Evolutionary conservation across 192 early-diverging fungal species (phyloP), one percentile per base, ranked within the genome.

Genomic region (Coemansia sp.): DNA sequence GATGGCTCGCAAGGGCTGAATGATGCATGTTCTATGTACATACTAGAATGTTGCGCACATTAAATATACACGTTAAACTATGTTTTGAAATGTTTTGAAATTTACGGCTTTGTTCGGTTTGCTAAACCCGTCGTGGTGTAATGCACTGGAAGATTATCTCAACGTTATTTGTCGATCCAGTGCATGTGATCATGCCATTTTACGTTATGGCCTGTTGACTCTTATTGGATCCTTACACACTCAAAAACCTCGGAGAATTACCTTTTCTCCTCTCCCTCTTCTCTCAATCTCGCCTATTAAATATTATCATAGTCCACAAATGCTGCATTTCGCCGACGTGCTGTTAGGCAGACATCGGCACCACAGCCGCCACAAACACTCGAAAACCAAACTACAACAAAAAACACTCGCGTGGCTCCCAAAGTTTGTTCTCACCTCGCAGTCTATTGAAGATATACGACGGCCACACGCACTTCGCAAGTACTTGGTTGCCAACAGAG

Each of bases 361-460:
- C 59, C n/a, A 4, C 26, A 61, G 5, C 0, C 59, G 48, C 44
- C 28, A 36, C 46, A 50, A 51, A 37, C 34, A 10, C 0, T 21
- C 26, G n/a, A 48, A 61, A n/a, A 26, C 17, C 20, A 34, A 37
- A 38, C n/a, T 31, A 50, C n/a, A 61, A 47, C 17, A 53, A 37
- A 5, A 54, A 64, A 17, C 52, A 2, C 69, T 77, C 31, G 67
- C 58, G 8, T 51, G 51, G 11, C 26, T 77, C 47, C 71, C 76
- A 21, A 62, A 60, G 26, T 78, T 62, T 55, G 66, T 52, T 17
- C 66, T 78, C 15, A 66, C 59, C 0, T 47, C 40, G 4, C 60
- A 66, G 0, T 69, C 62, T 1, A 65, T 78, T 19, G 42, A 57
- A 3, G 76, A 78, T 57, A 78, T 69, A 23, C 50, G 62, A 6